Evolutionary conservation across 176 grass and related monocot genomes (phyloP).

Genomic region (Cenchrus americanus): DNA sequence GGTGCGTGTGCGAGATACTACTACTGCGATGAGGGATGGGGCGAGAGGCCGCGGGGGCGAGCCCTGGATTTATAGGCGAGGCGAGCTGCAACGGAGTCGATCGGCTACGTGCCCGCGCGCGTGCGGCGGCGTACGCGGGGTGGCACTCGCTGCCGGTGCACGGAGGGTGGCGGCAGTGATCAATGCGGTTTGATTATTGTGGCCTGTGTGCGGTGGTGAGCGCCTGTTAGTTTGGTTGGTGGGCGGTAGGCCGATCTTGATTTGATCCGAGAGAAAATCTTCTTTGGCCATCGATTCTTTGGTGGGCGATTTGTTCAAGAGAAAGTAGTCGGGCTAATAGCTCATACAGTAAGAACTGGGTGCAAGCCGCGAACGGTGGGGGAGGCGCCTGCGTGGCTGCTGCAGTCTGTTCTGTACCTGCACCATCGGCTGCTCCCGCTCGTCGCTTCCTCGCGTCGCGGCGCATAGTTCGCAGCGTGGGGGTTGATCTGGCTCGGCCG

Average conservation of each 20-base stretch:
- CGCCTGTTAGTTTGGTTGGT: no score
- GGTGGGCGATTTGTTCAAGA: no score
- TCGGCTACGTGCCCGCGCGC: background rate
- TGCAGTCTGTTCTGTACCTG: no score
- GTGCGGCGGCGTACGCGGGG: no score
- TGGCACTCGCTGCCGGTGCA: no score
- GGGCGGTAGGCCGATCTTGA: no score
- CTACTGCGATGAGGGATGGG: no score
- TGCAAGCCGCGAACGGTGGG: background rate
- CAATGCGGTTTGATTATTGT: background rate
- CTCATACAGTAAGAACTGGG: no score
- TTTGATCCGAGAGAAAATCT: no score
- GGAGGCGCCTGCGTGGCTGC: background rate
- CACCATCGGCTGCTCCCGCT: background rate
- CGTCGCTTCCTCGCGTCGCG: background rate
- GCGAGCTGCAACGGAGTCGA: background rate
- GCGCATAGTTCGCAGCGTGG: background rate
- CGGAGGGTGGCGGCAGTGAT: no score
- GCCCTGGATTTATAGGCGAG: conserved; percentile 1
- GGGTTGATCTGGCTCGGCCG: background rate
- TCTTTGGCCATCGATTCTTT: no score
- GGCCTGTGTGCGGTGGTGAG: background rate
- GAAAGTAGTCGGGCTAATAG: no score
- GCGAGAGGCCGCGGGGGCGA: background rate
- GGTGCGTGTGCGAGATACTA: background rate